Evolutionary conservation across 2,329 filamentous ascomycete genomes (phyloP), one percentile per base, ranked within the genome.

Genomic region (Elsinoe fawcettii): DNA sequence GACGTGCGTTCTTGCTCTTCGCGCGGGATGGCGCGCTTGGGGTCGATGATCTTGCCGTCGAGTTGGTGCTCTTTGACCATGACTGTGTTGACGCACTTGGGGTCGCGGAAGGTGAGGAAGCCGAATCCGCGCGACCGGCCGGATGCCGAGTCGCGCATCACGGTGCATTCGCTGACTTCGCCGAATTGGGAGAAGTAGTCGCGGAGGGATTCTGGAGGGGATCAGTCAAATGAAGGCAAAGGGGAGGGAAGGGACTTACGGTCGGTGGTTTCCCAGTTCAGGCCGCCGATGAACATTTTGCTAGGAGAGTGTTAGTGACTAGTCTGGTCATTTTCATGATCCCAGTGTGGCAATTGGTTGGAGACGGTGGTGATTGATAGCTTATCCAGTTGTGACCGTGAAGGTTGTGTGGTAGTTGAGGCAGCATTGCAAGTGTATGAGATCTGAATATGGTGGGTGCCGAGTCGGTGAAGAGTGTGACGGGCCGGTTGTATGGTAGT

Each of bases 51-150:
- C 74, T 99, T 99, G 61, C 93, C 93, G 70, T 99, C 93, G 20
- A 99, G 81, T 66, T 92, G 95, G 72, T 99, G 93, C 71, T 99
- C 93, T 75, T 99, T 99, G 61, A 99, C 93, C 93, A 99, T 99
- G 62, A 99, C 93, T 64, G 90, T 95, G 70, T 99, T 99, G 63
- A 99, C 93, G 3, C 90, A 96, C 76, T 96, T 96, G 49, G 93
- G 87, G 68, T 99, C 93, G 70, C 89, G 95, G 79, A 99, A 99
- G 0, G 93, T 99, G 61, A 99, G 79, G 74, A 99, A 99, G 27
- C 93, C 93, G 66, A 99, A 99, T 22, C 93, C 93, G 73, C 93
- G 84, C 27, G 93, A 97, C 61, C 93, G 85, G 43, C 93, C 93
- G 8, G 90, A 95, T 51, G 88, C 87, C 60, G 90, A 91, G 73